Conservation (phyloP, 2,329 filamentous ascomycete species). For the Alternaria gaisen region DNA sequence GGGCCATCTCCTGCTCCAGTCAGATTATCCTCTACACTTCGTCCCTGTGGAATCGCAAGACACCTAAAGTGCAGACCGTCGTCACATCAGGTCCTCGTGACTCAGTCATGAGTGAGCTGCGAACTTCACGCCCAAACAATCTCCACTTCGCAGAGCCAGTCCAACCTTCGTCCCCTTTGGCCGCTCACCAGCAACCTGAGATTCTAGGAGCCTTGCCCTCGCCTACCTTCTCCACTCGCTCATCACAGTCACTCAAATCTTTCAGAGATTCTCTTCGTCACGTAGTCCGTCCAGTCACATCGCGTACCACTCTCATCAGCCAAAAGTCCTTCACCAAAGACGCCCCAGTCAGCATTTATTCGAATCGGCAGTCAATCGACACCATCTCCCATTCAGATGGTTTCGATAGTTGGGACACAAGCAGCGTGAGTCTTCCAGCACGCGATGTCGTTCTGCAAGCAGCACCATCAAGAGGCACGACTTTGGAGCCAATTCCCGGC, state of each 20-base stretch:
- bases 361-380: slow-evolving; percentile 46
- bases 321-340: slow-evolving; percentile 44
- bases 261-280: slow-evolving; percentile 51
- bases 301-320: slow-evolving; percentile 47
- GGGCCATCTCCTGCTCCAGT: slow-evolving; percentile 42
- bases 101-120: slow-evolving; percentile 49
- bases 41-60: slow-evolving; percentile 34
- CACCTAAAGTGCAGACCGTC: slow-evolving; percentile 29
- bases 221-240: slow-evolving; percentile 47
- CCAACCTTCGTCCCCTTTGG: slow-evolving; percentile 39
- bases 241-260: slow-evolving; percentile 47
- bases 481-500: slow-evolving; percentile 75
- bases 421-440: slow-evolving; percentile 69
- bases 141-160: slow-evolving; percentile 37
- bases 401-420: slow-evolving; percentile 81
- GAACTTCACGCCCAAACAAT: slow-evolving; percentile 33
- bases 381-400: slow-evolving; percentile 61
- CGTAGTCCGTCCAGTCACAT: slow-evolving; percentile 50
- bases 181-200: slow-evolving; percentile 10
- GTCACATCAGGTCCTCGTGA: slow-evolving; percentile 41
- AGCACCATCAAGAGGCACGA: slow-evolving; percentile 56
- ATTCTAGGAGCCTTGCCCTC: slow-evolving; percentile 40
- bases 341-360: slow-evolving; percentile 42
- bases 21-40: slow-evolving; percentile 44
- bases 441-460: slow-evolving; percentile 57